Evolutionary conservation across 169 alveolate species (phyloP).

Genomic region (Miamiensis avidus): DNA sequence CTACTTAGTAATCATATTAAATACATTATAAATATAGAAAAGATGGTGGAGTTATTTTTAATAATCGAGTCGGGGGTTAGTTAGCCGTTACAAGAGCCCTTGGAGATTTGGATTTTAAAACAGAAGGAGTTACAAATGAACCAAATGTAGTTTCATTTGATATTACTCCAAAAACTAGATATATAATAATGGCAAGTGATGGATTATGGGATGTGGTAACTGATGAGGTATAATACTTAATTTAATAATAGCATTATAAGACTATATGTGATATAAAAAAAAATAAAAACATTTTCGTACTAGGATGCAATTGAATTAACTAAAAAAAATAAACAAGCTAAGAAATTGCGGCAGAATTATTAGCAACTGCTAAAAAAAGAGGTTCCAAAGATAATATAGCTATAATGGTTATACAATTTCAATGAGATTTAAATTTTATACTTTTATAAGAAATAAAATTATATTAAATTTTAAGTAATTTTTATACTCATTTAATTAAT

Average conservation of each 20-base stretch:
- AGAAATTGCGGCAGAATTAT: conserved; percentile 73
- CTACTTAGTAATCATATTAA: background rate
- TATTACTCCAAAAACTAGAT: conserved; percentile 65
- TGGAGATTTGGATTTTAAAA: conserved; percentile 82
- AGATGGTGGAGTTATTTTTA: conserved; percentile 73
- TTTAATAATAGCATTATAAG: background rate
- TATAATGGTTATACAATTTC: conserved; percentile 56
- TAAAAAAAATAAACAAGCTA: conserved; percentile 49
- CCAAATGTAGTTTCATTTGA: conserved; percentile 68
- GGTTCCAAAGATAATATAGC: conserved; percentile 82
- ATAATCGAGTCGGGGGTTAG: conserved; percentile 80
- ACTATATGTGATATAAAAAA: background rate
- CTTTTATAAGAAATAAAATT: too few relatives aligned
- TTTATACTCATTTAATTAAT: too few relatives aligned
- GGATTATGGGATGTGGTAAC: conserved; percentile 86
- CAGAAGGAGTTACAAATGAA: conserved; percentile 73
- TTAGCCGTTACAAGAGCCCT: conserved; percentile 81
- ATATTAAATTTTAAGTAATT: too few relatives aligned
- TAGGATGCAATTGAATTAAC: conserved; percentile 57
- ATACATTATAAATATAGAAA: conserved; percentile 19
- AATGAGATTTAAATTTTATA: conserved; percentile 5
- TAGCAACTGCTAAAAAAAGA: conserved; percentile 60
- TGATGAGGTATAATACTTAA: conserved; percentile 60
- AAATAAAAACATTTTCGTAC: background rate
- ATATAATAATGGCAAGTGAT: conserved; percentile 81